Evolutionary conservation across 768 basidiomycete genomes (phyloP).

Genomic region (Tephrocybe sp.): DNA sequence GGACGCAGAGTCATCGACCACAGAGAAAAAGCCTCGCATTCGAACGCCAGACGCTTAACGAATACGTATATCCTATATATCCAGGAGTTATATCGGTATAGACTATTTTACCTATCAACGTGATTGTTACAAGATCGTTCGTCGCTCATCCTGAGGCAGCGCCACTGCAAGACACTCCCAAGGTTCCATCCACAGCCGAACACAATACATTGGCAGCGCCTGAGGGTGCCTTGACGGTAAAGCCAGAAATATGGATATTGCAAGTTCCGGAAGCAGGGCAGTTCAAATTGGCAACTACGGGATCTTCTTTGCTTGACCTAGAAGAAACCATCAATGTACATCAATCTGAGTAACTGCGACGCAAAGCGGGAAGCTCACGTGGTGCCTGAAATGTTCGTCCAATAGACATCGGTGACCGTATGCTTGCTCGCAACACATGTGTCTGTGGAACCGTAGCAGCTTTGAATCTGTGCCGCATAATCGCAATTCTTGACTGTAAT

Average conservation of each 20-base stretch:
- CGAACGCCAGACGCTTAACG: constrained; percentile 34
- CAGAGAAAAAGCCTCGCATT: constrained; percentile 68
- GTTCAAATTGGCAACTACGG: constrained; percentile 28
- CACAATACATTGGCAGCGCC: constrained; percentile 25
- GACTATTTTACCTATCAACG: neutral
- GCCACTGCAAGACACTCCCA: constrained; percentile 26
- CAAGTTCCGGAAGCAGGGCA: constrained; percentile 27
- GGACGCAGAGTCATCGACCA: constrained; percentile 42
- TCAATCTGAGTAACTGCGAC: neutral
- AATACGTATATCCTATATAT: constrained; percentile 6
- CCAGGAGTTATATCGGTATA: neutral
- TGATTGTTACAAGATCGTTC: too few species aligned
- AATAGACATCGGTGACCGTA: constrained; percentile 24
- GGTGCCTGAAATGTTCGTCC: constrained; percentile 26
- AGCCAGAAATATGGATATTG: constrained; percentile 21
- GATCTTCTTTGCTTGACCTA: constrained; percentile 24
- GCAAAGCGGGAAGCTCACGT: constrained; percentile 18
- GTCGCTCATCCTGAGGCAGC: constrained; percentile 25
- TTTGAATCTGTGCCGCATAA: constrained; percentile 32
- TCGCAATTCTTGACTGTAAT: constrained; percentile 30
- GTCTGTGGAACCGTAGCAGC: constrained; percentile 25
- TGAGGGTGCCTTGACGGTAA: constrained; percentile 26
- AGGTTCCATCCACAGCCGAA: constrained; percentile 24
- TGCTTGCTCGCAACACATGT: constrained; percentile 26
- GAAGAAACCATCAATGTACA: neutral